phyloP scores from a whole-genome alignment of 768 basidiomycete species.

The Saitozyma sp. region DNA sequence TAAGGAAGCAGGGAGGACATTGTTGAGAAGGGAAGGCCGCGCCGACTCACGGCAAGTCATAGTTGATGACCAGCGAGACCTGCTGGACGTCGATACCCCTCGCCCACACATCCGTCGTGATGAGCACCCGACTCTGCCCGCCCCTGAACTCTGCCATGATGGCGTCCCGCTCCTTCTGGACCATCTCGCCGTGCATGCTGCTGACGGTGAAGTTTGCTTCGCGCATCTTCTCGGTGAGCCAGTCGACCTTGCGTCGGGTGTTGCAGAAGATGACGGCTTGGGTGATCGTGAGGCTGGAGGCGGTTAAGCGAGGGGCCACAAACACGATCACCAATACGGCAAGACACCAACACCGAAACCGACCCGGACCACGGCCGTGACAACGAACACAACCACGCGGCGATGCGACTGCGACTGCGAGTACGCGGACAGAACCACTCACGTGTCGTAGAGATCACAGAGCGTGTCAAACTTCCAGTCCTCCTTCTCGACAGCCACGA shows the following conservation, averaged over 20 bases:
- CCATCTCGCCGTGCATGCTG: slow-evolving; percentile 74
- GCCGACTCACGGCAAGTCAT: slow-evolving; percentile 66
- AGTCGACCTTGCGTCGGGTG: slow-evolving; percentile 96
- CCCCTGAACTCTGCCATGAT: slow-evolving; percentile 97
- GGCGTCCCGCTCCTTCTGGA: slow-evolving; percentile 88
- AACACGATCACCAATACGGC: not conserved
- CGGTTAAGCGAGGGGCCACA: not conserved
- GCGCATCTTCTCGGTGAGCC: slow-evolving; percentile 98
- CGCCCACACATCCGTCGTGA: slow-evolving; percentile 96
- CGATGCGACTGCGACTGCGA: too few relatives aligned
- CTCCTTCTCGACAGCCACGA: slow-evolving; percentile 96
- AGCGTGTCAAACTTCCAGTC: slow-evolving; percentile 99
- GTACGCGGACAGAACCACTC: too few relatives aligned
- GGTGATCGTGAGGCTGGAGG: slow-evolving; percentile 75
- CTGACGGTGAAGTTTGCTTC: slow-evolving; percentile 98
- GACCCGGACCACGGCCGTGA: too few relatives aligned
- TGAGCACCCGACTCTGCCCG: slow-evolving; percentile 70
- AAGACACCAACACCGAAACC: too few relatives aligned
- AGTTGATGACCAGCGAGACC: slow-evolving; percentile 95
- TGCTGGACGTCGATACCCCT: slow-evolving; percentile 98
- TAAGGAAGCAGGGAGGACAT: not conserved
- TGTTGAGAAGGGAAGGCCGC: not conserved
- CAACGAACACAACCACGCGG: too few relatives aligned
- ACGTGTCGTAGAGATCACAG: slow-evolving; percentile 93
- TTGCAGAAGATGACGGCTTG: slow-evolving; percentile 99